Percentiles rank a stretch among this genome's conserved stretches.
Conservation (phyloP, 805 yeast species). For the Debaryomyces prosopidis region DNA sequence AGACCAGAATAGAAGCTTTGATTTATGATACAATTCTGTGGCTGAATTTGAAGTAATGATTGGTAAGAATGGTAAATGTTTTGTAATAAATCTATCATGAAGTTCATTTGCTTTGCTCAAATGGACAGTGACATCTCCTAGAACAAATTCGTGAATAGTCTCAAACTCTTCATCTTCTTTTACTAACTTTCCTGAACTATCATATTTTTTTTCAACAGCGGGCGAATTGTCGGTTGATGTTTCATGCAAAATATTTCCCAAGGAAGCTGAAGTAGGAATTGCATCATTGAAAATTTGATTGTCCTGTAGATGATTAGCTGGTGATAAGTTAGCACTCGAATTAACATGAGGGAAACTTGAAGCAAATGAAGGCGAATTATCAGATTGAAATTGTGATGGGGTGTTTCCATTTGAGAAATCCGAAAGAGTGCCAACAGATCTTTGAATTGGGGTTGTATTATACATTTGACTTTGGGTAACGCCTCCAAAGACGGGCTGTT, state of each 20-base stretch:
- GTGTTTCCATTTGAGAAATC: constrained; percentile 8
- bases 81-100: constrained; percentile 65
- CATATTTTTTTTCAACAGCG: background rate
- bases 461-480: constrained; percentile 5
- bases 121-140: constrained; percentile 75
- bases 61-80: constrained; percentile 77
- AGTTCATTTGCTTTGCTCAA: constrained; percentile 67
- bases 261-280: constrained; percentile 4
- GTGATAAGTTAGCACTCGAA: constrained; percentile 8
- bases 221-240: constrained; percentile 32
- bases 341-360: constrained; percentile 2
- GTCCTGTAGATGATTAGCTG: constrained; percentile 3
- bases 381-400: constrained; percentile 6
- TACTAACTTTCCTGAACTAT: constrained; percentile 2
- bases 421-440: constrained; percentile 4
- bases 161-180: constrained; percentile 7
- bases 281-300: constrained; percentile 15
- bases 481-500: constrained; percentile 5
- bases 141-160: constrained; percentile 57
- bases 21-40: constrained; percentile 75
- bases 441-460: constrained; percentile 8
- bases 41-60: constrained; percentile 72
- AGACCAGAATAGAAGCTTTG: constrained; percentile 87
- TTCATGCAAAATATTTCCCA: constrained; percentile 22
- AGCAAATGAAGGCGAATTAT: constrained; percentile 11